These are phyloP conservation scores for Cenchrus fungigraminus DNA, from an alignment of 176 grass and related monocot genomes.

Conservation along the genomic window DNA sequence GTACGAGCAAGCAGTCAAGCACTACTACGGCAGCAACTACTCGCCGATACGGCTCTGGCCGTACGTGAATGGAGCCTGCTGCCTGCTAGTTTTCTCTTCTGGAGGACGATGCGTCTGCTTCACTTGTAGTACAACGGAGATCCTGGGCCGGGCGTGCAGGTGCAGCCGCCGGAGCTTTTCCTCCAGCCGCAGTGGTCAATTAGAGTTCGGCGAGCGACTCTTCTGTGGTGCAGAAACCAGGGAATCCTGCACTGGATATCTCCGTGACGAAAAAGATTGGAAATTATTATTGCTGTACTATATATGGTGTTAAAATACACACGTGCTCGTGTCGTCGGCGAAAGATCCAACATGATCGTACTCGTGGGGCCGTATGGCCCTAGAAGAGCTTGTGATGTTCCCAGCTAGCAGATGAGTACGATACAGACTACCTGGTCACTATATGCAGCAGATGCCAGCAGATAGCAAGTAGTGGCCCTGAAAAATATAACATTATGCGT, in stretches of 20 bases:
- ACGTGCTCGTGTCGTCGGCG: neutral
- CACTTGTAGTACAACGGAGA: neutral
- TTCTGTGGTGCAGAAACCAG: neutral
- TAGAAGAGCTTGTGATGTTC: no score
- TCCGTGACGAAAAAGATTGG: neutral
- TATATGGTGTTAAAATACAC: neutral
- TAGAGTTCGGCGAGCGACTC: slow-evolving; percentile 4
- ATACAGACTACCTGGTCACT: no score
- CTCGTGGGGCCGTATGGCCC: no score
- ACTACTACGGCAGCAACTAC: no score
- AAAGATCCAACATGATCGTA: neutral
- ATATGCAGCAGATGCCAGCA: no score
- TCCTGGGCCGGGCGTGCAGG: neutral
- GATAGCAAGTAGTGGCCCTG: no score
- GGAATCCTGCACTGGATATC: neutral
- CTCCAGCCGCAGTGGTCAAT: neutral
- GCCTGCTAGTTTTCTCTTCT: no score
- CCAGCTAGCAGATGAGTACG: no score
- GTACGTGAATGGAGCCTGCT: no score
- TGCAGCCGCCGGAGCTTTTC: neutral
- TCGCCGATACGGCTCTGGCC: neutral
- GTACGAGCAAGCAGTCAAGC: no score
- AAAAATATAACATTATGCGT: no score
- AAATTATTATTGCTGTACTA: neutral
- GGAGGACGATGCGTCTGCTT: neutral